phyloP scores from a whole-genome alignment of 495 filamentous ascomycete genomes.

The Umbilicaria muhlenbergii region DNA sequence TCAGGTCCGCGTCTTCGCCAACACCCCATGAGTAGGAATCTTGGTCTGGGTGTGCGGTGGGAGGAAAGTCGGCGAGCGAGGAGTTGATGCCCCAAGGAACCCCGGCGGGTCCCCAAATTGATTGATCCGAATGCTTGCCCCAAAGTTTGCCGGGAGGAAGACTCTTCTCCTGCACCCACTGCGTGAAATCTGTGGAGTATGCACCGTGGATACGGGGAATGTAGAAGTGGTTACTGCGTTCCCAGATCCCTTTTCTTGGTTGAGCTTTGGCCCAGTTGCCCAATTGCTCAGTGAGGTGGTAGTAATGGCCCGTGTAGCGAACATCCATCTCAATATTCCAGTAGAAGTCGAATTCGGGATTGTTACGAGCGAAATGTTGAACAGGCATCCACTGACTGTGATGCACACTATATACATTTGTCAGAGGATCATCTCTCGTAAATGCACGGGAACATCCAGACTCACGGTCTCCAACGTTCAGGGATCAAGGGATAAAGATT shows the following conservation, averaged over 20 bases:
- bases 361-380: conserved; percentile 47
- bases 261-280: conserved; percentile 40
- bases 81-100: too few relatives aligned
- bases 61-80: conserved; percentile 33
- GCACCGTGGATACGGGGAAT: conserved; percentile 44
- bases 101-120: conserved; percentile 29
- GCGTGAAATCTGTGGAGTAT: conserved; percentile 35
- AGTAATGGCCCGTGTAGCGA: conserved; percentile 50
- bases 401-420: too few relatives aligned
- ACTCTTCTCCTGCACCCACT: conserved; percentile 25
- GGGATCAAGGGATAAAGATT: too few relatives aligned
- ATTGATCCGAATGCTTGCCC: conserved; percentile 33
- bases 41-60: conserved; percentile 30
- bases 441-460: too few relatives aligned
- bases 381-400: conserved; percentile 30
- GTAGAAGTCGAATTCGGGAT: conserved; percentile 53
- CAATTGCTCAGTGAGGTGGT: conserved; percentile 47
- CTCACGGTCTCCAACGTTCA: too few relatives aligned
- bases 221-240: conserved; percentile 55
- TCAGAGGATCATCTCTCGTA: too few relatives aligned
- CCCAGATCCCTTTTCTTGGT: conserved; percentile 54
- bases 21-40: conserved; percentile 57
- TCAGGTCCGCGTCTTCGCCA: conserved; percentile 33
- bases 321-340: conserved; percentile 67
- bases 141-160: conserved; percentile 28